Percentiles rank a stretch among this genome's conserved stretches.
phyloP scores from a whole-genome alignment of 257 asterid genomes.

The Cynanchum wilfordii region DNA sequence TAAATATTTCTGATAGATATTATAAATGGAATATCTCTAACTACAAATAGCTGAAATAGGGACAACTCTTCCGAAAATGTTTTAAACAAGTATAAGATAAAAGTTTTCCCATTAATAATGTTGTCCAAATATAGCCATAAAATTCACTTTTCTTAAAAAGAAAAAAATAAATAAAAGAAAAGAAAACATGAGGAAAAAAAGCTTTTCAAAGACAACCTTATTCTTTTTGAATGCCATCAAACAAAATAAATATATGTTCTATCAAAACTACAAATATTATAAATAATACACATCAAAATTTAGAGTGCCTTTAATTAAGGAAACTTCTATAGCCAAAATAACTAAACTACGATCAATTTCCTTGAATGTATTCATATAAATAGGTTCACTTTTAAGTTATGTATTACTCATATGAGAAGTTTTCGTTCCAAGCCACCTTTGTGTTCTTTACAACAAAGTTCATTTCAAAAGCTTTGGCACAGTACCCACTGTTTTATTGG shows the following conservation, averaged over 20 bases:
- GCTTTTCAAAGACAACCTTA: too few relatives aligned
- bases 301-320: background rate
- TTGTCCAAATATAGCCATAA: too few relatives aligned
- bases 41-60: too few relatives aligned
- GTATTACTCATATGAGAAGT: background rate
- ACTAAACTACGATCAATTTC: background rate
- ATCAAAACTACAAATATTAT: too few relatives aligned
- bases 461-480: background rate
- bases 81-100: too few relatives aligned
- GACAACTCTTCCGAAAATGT: too few relatives aligned
- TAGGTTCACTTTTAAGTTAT: background rate
- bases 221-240: background rate
- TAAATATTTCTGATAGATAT: too few relatives aligned
- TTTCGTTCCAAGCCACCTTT: background rate
- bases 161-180: too few relatives aligned
- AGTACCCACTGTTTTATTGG: background rate
- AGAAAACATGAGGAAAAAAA: too few relatives aligned
- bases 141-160: too few relatives aligned
- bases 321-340: background rate
- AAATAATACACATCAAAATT: background rate
- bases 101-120: too few relatives aligned
- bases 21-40: too few relatives aligned
- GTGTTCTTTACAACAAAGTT: background rate
- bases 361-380: background rate
- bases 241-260: background rate